Evolutionary conservation across 2,329 filamentous ascomycete genomes (phyloP).

Genomic region (Tolypocladium inflatum): DNA sequence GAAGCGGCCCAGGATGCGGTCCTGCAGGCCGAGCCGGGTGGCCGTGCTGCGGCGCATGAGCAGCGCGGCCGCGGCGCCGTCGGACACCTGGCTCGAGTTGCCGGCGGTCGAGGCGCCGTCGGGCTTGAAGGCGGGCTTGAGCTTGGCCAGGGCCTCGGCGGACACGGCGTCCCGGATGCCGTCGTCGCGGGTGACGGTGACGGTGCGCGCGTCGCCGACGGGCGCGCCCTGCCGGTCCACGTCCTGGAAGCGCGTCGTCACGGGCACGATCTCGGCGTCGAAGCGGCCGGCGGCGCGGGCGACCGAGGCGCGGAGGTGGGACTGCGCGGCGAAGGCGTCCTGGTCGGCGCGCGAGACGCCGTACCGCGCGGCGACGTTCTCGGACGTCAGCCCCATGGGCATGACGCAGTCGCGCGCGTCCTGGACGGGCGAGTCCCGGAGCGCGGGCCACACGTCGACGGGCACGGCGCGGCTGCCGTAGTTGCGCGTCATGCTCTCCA

Average conservation of each 20-base stretch:
- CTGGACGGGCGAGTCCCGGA: slow-evolving; percentile 53
- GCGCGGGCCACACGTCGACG: slow-evolving; percentile 65
- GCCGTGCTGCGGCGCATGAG: slow-evolving; percentile 81
- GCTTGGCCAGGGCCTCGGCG: slow-evolving; percentile 60
- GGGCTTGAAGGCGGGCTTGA: slow-evolving; percentile 77
- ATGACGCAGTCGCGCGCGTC: slow-evolving; percentile 82
- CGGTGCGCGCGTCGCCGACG: slow-evolving; percentile 43
- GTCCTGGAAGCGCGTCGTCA: slow-evolving; percentile 59
- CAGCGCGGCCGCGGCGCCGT: slow-evolving; percentile 76
- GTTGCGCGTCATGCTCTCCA: slow-evolving; percentile 95
- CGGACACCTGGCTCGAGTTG: slow-evolving; percentile 77
- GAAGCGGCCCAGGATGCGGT: slow-evolving; percentile 72
- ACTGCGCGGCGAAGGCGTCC: slow-evolving; percentile 70
- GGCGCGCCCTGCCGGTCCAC: slow-evolving; percentile 50
- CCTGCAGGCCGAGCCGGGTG: slow-evolving; percentile 57
- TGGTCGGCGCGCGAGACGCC: slow-evolving; percentile 65
- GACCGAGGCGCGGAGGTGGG: slow-evolving; percentile 61
- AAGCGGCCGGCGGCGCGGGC: slow-evolving; percentile 65
- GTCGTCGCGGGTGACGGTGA: slow-evolving; percentile 71
- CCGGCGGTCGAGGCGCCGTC: slow-evolving; percentile 76
- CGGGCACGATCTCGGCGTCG: slow-evolving; percentile 69
- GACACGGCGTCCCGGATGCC: slow-evolving; percentile 64
- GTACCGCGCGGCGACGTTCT: slow-evolving; percentile 79
- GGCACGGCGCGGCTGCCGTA: slow-evolving; percentile 83
- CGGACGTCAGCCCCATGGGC: slow-evolving; percentile 85